Base-by-base conservation (phyloP, 1,139 yeast genomes). In the Sugiyamaella sp. region DNA sequence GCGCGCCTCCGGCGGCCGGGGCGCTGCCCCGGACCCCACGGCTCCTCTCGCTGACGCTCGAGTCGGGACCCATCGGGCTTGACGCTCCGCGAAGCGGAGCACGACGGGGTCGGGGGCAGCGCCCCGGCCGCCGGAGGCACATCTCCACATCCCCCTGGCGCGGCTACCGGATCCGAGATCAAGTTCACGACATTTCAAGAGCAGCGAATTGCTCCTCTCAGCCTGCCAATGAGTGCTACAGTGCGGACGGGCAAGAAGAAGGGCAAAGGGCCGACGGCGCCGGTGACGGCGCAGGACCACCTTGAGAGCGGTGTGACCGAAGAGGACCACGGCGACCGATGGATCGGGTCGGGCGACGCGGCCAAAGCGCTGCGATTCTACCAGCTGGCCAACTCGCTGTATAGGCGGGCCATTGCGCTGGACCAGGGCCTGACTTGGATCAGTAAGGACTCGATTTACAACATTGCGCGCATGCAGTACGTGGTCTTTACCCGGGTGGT, bases 321-420 rank as follows among this genome's bases (percentile, higher is more conserved):
- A 44, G 70, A 66, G 38, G 70, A 64, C 42, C 60, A 60, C 37
- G 71, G 69, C 14, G 69, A 66, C 51, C 61, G 70, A 37, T 66
- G 70, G 70, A 55, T 64, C 21, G 58, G 56, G n/a, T 62, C 67
- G 2, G 64, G 66, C 2, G 70, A 66, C 53, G 54, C 59, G n/a
- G 61, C 67, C 35, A 66, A 66, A 52, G 70, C 65, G 1, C 57
- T 66, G 14, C 54, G 70, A 50, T 66, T 66, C 54, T 66, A 65
- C 46, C 64, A 62, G 49, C 46, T 63, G 24, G 68, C 69, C 4
- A 55, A 47, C 35, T 49, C 47, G 32, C 40, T 57, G 47, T 66
- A 66, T 49, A 24, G 49, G 14, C 46, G 42, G 35, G 63, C 62
- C 3, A 44, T 61, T 2, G 54, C 48, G 17, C 51, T 58, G 12